phyloP scores from a whole-genome alignment of 2,329 filamentous ascomycete species.

The Gremmenia infestans region DNA sequence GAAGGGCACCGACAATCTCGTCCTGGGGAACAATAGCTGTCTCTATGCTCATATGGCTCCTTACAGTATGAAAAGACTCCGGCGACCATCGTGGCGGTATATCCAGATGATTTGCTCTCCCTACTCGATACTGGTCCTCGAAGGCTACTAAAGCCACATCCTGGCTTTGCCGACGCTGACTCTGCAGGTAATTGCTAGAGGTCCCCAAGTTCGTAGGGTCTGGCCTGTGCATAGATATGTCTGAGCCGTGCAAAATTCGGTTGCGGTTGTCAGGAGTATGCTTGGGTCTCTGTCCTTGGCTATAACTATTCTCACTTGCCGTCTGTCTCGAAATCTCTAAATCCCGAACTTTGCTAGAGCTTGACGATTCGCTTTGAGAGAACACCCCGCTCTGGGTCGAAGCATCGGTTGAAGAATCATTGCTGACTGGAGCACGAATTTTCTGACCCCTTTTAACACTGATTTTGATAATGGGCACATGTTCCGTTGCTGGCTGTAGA shows the following conservation, averaged over 20 bases:
- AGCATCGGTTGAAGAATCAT: constrained; percentile 7
- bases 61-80: constrained; percentile 8
- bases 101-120: constrained; percentile 2
- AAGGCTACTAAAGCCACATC: constrained; percentile 6
- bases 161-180: constrained; percentile 11
- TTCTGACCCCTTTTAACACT: constrained; percentile 12
- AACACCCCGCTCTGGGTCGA: constrained; percentile 1
- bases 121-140: constrained; percentile 8
- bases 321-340: not conserved
- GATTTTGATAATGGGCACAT: constrained; percentile 15
- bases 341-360: constrained; percentile 1
- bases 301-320: constrained; percentile 1
- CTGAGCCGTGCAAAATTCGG: not conserved
- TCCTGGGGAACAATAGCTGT: not conserved
- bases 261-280: not conserved
- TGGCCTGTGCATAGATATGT: not conserved
- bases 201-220: not conserved
- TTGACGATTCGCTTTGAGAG: constrained; percentile 6
- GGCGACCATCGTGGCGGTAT: not conserved
- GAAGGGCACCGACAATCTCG: not conserved
- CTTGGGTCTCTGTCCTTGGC: not conserved
- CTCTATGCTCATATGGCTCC: constrained; percentile 10
- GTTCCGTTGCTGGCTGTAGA: not conserved
- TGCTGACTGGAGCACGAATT: constrained; percentile 11
- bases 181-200: constrained; percentile 7